Conservation (phyloP, 352 stramenopile genomes). For the Sclerospora graminicola region DNA sequence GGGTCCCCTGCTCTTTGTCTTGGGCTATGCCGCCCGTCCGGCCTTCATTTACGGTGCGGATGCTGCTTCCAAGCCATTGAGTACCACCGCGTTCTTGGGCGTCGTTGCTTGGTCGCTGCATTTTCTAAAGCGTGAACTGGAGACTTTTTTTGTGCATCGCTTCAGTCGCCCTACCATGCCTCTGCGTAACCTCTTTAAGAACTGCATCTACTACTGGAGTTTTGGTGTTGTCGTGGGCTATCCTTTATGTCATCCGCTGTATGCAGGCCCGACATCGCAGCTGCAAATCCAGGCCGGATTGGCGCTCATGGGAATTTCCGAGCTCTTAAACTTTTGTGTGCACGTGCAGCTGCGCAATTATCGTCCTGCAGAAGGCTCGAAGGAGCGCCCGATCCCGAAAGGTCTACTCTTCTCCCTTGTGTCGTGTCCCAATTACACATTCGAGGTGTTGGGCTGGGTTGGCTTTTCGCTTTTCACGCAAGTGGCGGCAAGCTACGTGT, state of each 20-base stretch:
- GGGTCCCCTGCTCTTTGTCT: conserved; percentile 75
- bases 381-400: conserved; percentile 57
- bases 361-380: conserved; percentile 63
- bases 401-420: conserved; percentile 74
- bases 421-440: conserved; percentile 88
- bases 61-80: conserved; percentile 25
- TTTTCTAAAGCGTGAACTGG: conserved; percentile 81
- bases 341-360: conserved; percentile 81
- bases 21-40: conserved; percentile 61
- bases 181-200: conserved; percentile 85
- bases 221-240: conserved; percentile 81
- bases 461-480: conserved; percentile 83
- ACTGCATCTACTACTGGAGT: conserved; percentile 85
- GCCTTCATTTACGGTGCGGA: conserved; percentile 60
- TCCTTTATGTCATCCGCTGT: conserved; percentile 68
- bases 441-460: conserved; percentile 85
- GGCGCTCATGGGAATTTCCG: conserved; percentile 51
- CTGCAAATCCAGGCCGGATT: conserved; percentile 49
- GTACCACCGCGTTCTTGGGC: conserved; percentile 40
- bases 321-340: conserved; percentile 77
- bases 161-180: conserved; percentile 85
- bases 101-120: conserved; percentile 64
- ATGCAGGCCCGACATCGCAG: conserved; percentile 35
- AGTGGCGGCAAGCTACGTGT: conserved; percentile 73
- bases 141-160: conserved; percentile 86